A percentile compares a stretch with the other conserved stretches of the same genome.
Evolutionary conservation across 106 monocot genomes (phyloP).

Genomic region (Dioscorea dumetorum): DNA sequence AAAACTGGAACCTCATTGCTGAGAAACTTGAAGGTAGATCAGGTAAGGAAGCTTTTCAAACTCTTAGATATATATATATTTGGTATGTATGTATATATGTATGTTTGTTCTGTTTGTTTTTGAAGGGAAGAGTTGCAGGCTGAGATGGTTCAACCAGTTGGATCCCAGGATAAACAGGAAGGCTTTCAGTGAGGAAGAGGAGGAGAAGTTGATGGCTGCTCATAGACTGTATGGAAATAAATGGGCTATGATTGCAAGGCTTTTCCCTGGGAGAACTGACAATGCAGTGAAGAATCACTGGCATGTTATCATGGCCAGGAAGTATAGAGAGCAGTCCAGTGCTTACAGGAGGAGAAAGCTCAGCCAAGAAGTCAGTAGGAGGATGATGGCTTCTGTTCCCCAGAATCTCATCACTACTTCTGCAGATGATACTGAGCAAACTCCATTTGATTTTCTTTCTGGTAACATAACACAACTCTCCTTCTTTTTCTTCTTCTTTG

Average conservation of each 20-base stretch:
- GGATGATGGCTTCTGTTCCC: slow-evolving; percentile 11
- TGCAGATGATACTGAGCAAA: neutral
- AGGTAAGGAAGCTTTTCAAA: slow-evolving; percentile 22
- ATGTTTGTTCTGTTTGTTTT: neutral
- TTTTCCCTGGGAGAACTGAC: slow-evolving; percentile 87
- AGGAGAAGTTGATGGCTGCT: slow-evolving; percentile 83
- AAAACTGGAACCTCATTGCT: slow-evolving; percentile 97
- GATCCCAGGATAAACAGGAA: slow-evolving; percentile 82
- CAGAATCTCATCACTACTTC: neutral
- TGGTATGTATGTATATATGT: no score
- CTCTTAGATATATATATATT: no score
- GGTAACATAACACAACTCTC: neutral
- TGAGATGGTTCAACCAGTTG: slow-evolving; percentile 96
- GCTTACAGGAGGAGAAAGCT: slow-evolving; percentile 58
- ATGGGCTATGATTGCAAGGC: slow-evolving; percentile 86
- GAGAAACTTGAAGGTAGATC: slow-evolving; percentile 86
- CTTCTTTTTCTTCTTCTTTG: no score
- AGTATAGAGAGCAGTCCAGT: slow-evolving; percentile 75
- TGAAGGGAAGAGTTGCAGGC: slow-evolving; percentile 83
- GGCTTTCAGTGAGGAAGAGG: slow-evolving; percentile 82
- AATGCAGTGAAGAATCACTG: slow-evolving; percentile 94
- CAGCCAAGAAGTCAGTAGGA: slow-evolving; percentile 10
- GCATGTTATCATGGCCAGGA: slow-evolving; percentile 96
- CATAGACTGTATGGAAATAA: slow-evolving; percentile 85
- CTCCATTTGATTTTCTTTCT: slow-evolving; percentile 28